Evolutionary conservation across 192 early-diverging fungal species (phyloP).

Genomic region (Gryganskiella cystojenkinii): DNA sequence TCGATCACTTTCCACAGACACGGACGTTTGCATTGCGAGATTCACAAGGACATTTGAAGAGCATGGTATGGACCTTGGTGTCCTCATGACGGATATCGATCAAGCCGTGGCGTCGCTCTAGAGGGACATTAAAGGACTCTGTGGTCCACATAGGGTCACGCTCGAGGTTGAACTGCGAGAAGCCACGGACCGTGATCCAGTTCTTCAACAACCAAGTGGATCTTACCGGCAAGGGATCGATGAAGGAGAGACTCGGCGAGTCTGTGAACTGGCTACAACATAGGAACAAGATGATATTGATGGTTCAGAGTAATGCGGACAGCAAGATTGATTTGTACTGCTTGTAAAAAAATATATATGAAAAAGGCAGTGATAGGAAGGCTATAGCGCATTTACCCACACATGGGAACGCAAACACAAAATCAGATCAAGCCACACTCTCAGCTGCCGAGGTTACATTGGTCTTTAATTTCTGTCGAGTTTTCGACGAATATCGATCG

Average conservation of each 20-base stretch:
- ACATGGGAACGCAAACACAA: too few relatives aligned
- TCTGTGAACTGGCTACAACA: conserved; percentile 14
- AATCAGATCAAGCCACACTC: too few relatives aligned
- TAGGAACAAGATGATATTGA: conserved; percentile 32
- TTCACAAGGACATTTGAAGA: conserved; percentile 12
- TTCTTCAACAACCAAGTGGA: not conserved
- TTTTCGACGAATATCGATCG: too few relatives aligned
- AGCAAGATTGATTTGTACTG: conserved; percentile 35
- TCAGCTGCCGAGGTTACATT: too few relatives aligned
- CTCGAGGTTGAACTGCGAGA: conserved; percentile 17
- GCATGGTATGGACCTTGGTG: conserved; percentile 14
- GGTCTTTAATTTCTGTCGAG: too few relatives aligned
- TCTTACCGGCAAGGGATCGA: not conserved
- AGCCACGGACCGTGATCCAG: conserved; percentile 23
- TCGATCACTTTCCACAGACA: not conserved
- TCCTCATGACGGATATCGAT: conserved; percentile 25
- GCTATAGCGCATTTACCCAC: too few relatives aligned
- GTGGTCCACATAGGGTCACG: conserved; percentile 9
- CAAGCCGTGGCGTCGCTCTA: not conserved
- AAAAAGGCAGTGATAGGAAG: too few relatives aligned
- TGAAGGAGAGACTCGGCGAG: conserved; percentile 3
- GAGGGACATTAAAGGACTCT: not conserved
- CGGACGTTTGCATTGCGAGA: conserved; percentile 13
- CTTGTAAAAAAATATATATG: conserved; percentile 35
- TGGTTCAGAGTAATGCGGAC: conserved; percentile 22